A percentile compares a stretch with the other conserved stretches of the same genome.
phyloP scores from a whole-genome alignment of 257 asterid species.

The Scutellaria barbata region DNA sequence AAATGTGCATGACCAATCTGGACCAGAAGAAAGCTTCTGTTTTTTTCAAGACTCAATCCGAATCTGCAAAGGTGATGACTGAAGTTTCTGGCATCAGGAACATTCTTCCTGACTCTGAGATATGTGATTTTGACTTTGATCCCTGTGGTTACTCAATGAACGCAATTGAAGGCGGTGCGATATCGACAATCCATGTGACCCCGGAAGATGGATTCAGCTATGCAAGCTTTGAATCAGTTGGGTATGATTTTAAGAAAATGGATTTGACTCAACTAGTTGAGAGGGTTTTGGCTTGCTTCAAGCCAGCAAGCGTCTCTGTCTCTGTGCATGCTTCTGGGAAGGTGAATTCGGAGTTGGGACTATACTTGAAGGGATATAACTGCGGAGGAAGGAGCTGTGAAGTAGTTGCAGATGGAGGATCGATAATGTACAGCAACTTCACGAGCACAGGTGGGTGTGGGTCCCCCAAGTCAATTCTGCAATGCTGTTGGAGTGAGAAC shows the following conservation, averaged over 20 bases:
- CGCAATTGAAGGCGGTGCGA: conserved; percentile 61
- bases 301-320: conserved; percentile 69
- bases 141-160: conserved; percentile 96
- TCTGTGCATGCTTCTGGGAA: conserved; percentile 60
- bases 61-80: conserved; percentile 68
- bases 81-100: conserved; percentile 67
- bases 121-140: conserved; percentile 79
- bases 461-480: conserved; percentile 71
- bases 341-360: conserved; percentile 35
- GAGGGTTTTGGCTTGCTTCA: conserved; percentile 78
- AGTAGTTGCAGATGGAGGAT: conserved; percentile 58
- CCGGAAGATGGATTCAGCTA: conserved; percentile 92
- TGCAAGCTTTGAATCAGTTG: conserved; percentile 82
- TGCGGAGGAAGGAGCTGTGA: conserved; percentile 60
- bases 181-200: conserved; percentile 76
- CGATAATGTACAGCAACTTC: conserved; percentile 55
- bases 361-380: conserved; percentile 48
- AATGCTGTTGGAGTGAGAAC: conserved; percentile 65
- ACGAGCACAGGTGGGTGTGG: conserved; percentile 50
- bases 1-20: conserved; percentile 89
- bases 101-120: conserved; percentile 69
- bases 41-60: conserved; percentile 65
- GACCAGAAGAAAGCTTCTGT: conserved; percentile 66
- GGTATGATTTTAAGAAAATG: conserved; percentile 56
- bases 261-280: conserved; percentile 53